Evolutionary conservation across 1,284 basidiomycete genomes (phyloP), one percentile per base, ranked within the genome.

Genomic region (Heterobasidion annosum): DNA sequence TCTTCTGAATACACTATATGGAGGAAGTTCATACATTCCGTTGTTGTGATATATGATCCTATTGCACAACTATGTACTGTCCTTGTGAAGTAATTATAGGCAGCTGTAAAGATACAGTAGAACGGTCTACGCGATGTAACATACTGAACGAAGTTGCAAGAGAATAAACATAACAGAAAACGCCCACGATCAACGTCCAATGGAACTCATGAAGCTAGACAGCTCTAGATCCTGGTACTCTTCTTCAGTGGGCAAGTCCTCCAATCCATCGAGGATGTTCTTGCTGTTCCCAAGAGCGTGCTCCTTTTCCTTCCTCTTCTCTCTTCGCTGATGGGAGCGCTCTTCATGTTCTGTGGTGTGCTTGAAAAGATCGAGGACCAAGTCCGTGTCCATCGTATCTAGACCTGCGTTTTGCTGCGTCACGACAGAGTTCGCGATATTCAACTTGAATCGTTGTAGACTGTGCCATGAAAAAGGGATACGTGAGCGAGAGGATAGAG

Each of bases 391-490:
- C 94, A 99, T 98, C 3, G 92, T 91, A 0, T 86, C 79, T 55
- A 99, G 73, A 34, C 93, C 93, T 1, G 93, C 81, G 68, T 99
- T 99, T 69, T 99, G 95, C 70, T 99, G 95, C 3, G 93, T 98
- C 43, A 99, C 92, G 56, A 99, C 86, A 6, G 94, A 94, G 63
- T 93, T 90, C 16, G 97, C 97, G 62, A 99, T 94, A 66, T 99
- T 98, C 61, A 99, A 77, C 71, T 99, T 99, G 82, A 99, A 99
- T 51, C 94, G 88, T 79, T 99, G 97, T 61, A 98, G 68, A 49
- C 93, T 95, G 61, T 15, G 3, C 25, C 25, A 25, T 25, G 25
- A 25, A 25, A 53, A 15, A 7, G 52, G 55, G 43, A 43, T 15
- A 15, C 52, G 48, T 34, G 40, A 54, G 58, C 54, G 48, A n/a